Evolutionary conservation across 441 rosid species (phyloP), one percentile per base, ranked within the genome.

Genomic region (Adansonia gregorii): DNA sequence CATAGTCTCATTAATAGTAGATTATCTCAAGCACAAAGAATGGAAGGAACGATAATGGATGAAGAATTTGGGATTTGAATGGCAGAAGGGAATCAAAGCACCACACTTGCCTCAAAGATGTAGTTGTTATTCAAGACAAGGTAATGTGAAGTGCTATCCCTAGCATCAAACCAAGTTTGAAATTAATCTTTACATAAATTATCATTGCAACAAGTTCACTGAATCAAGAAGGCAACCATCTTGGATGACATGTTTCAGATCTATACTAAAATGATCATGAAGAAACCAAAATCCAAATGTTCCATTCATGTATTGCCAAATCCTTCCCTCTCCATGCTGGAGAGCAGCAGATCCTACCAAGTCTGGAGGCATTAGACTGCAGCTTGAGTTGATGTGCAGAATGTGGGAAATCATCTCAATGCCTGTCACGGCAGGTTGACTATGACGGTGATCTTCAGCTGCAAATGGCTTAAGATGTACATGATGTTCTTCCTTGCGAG

Each of bases 221-320:
- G 84, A 68, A 77, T 93, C 93, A 20, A 90, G 92, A 49, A 93
- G 88, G 74, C 78, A 65, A 70, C 91, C 92, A 88, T 90, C 86
- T 63, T 74, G 81, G 41, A 87, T 85, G 78, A 95, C 84, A 75
- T 80, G 93, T 78, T 86, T 91, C 80, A 94, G 82, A 84, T 95
- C 94, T 65, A 85, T 73, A 22, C 94, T 77, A 59, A 84, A 86
- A 65, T 88, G 90, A 83, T 94, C 97, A 73, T 79, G 76, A 78
- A 94, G 91, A 87, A 91, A 91, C 55, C 97, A 98, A 45, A 89
- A 95, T 46, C 97, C 93, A 49, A 95, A 94, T 6, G 93, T 87
- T 65, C 94, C 97, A 54, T 92, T 82, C 74, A 65, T 82, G 74
- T 94, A 91, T 82, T 85, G 87, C 99, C 99, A 94, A 20, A 95